Percentiles rank a stretch among this genome's conserved stretches.
phyloP scores from a whole-genome alignment of 805 yeast genomes.

The Candida stauntonica region DNA sequence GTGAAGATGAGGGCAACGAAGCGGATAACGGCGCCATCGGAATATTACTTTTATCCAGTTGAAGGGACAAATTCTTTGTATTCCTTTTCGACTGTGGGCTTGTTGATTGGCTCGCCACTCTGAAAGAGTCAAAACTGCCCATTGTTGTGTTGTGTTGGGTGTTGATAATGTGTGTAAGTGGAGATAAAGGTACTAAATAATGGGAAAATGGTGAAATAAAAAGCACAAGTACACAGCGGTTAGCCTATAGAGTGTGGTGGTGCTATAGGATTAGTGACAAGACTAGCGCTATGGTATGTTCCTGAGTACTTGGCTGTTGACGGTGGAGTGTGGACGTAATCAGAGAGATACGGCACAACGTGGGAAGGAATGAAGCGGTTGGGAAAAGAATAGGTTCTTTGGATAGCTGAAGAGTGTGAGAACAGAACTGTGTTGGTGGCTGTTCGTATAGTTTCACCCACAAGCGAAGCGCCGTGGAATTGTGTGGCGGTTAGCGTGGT shows the following conservation, averaged over 20 bases:
- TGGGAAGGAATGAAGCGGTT: neutral
- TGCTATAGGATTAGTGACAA: no score
- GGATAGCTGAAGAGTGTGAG: neutral
- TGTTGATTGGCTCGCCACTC: slow-evolving; percentile 5
- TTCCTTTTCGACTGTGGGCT: slow-evolving; percentile 26
- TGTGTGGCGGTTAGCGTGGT: neutral
- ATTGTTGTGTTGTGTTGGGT: no score
- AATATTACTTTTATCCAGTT: slow-evolving; percentile 12
- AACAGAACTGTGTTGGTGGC: no score
- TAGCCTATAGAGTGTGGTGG: no score
- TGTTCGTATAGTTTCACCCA: no score
- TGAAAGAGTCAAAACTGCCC: slow-evolving; percentile 6
- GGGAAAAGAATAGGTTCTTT: neutral
- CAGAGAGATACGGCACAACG: neutral
- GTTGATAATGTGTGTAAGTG: no score
- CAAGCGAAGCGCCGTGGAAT: neutral
- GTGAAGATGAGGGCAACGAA: no score
- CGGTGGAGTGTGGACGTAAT: no score
- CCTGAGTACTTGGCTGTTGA: no score
- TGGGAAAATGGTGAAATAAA: neutral
- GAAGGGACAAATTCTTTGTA: slow-evolving; percentile 26
- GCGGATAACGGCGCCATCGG: no score
- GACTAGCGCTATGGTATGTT: neutral
- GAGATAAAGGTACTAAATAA: no score
- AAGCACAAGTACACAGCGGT: neutral